Percentiles rank a stretch among this genome's conserved stretches.
phyloP scores from a whole-genome alignment of 2,329 filamentous ascomycete species.

The Alternaria brassicicola region DNA sequence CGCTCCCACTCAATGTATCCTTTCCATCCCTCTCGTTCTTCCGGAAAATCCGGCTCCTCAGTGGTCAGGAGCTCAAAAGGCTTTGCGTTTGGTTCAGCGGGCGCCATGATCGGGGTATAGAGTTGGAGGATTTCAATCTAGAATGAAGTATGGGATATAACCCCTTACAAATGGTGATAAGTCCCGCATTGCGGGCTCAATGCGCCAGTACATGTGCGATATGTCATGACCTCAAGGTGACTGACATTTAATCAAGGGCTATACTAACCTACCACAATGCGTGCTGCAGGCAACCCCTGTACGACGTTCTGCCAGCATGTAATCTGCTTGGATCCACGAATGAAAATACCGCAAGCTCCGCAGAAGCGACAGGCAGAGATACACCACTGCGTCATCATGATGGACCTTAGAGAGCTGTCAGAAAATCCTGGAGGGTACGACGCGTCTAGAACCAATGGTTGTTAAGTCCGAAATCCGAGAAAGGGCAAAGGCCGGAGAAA shows the following conservation, averaged over 20 bases:
- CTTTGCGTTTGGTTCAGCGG: slow-evolving; percentile 39
- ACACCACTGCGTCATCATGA: slow-evolving; percentile 25
- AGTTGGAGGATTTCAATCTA: neutral
- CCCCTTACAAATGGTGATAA: neutral
- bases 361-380: slow-evolving; percentile 1
- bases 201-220: neutral
- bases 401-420: slow-evolving; percentile 1
- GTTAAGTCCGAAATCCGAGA: neutral
- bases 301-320: neutral
- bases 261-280: neutral
- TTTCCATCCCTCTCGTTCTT: slow-evolving; percentile 56
- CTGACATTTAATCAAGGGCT: slow-evolving; percentile 9
- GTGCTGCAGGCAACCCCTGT: slow-evolving; percentile 10
- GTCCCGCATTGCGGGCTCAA: neutral
- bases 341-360: neutral
- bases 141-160: neutral
- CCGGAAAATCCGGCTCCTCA: slow-evolving; percentile 45
- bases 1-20: slow-evolving; percentile 60
- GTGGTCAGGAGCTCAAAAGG: slow-evolving; percentile 36
- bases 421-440: neutral
- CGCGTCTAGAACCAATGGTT: neutral
- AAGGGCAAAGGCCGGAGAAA: slow-evolving; percentile 3
- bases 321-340: slow-evolving; percentile 3
- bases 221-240: slow-evolving; percentile 19
- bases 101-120: slow-evolving; percentile 31